These are phyloP conservation scores for Boehmeria nivea DNA, from an alignment of 306 rosid species.

Conservation along the genomic window DNA sequence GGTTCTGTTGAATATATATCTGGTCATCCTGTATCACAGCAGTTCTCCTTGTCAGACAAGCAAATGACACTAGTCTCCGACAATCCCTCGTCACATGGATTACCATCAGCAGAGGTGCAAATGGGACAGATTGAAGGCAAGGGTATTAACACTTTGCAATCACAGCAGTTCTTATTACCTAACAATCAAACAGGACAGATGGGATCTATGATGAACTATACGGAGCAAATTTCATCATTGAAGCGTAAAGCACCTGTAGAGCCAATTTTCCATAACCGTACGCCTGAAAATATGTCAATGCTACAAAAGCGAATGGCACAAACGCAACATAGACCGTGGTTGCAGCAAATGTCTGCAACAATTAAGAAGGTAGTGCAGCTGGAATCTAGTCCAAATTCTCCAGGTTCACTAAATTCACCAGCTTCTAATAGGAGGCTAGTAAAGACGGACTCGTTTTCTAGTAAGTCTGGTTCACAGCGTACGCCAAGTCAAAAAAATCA, in stretches of 20 bases:
- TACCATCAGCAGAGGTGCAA: conserved; percentile 29
- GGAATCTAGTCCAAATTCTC: conserved; percentile 33
- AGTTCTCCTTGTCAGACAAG: conserved; percentile 27
- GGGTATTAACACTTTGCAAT: conserved; percentile 20
- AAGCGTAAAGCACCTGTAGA: conserved; percentile 71
- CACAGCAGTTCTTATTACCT: conserved; percentile 28
- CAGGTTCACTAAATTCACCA: conserved; percentile 30
- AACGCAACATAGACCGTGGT: conserved; percentile 66
- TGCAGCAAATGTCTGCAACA: conserved; percentile 49
- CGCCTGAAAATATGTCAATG: conserved; percentile 24
- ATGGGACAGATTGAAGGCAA: conserved; percentile 35
- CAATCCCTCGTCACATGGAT: conserved; percentile 35
- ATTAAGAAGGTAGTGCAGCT: conserved; percentile 35
- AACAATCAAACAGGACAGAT: conserved; percentile 34
- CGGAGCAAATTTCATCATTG: conserved; percentile 37
- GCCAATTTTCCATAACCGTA: conserved; percentile 21
- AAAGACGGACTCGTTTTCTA: conserved; percentile 44
- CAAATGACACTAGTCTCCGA: conserved; percentile 36
- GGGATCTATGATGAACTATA: conserved; percentile 26
- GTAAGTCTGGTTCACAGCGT: conserved; percentile 58
- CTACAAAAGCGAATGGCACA: conserved; percentile 52
- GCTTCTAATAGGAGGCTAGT: conserved; percentile 51
- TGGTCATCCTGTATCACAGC: conserved; percentile 41
- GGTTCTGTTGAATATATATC: conserved; percentile 44
- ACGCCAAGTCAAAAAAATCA: conserved; percentile 43